phyloP scores from a whole-genome alignment of 352 stramenopile genomes.

The Halophytophthora polymorphica region DNA sequence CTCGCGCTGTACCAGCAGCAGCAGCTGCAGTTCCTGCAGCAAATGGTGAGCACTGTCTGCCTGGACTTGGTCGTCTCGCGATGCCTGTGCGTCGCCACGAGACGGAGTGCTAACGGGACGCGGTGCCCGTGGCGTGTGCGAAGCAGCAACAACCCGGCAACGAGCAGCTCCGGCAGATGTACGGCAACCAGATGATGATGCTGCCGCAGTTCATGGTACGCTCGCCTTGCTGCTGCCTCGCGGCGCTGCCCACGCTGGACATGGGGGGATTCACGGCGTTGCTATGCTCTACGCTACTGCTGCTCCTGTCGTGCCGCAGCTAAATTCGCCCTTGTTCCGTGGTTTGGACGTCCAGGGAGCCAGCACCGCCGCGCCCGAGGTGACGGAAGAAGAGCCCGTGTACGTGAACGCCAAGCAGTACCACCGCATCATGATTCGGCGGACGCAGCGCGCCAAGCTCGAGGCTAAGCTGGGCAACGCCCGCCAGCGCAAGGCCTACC shows the following conservation, averaged over 20 bases:
- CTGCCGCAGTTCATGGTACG: conserved; percentile 80
- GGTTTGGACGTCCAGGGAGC: conserved; percentile 31
- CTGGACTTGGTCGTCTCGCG: background rate
- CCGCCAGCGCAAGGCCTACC: conserved; percentile 70
- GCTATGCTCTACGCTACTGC: conserved; percentile 11
- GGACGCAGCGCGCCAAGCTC: conserved; percentile 73
- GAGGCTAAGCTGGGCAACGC: conserved; percentile 65
- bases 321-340: conserved; percentile 57
- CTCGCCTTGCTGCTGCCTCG: conserved; percentile 3
- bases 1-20: conserved; percentile 76
- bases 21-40: conserved; percentile 75
- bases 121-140: conserved; percentile 1
- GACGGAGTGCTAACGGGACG: conserved; percentile 1
- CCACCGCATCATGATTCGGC: conserved; percentile 77
- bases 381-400: conserved; percentile 70
- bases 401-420: conserved; percentile 88
- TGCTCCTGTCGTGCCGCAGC: conserved; percentile 17
- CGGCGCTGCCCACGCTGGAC: conserved; percentile 5
- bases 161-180: conserved; percentile 71
- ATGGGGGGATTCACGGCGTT: conserved; percentile 2
- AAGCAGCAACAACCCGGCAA: conserved; percentile 72
- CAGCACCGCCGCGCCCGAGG: conserved; percentile 19
- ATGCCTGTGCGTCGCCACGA: background rate
- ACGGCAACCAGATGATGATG: conserved; percentile 77
- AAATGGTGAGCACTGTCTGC: conserved; percentile 43